Evolutionary conservation across 192 early-diverging fungal genomes (phyloP), one percentile per base, ranked within the genome.

Genomic region (Mortierella antarctica): DNA sequence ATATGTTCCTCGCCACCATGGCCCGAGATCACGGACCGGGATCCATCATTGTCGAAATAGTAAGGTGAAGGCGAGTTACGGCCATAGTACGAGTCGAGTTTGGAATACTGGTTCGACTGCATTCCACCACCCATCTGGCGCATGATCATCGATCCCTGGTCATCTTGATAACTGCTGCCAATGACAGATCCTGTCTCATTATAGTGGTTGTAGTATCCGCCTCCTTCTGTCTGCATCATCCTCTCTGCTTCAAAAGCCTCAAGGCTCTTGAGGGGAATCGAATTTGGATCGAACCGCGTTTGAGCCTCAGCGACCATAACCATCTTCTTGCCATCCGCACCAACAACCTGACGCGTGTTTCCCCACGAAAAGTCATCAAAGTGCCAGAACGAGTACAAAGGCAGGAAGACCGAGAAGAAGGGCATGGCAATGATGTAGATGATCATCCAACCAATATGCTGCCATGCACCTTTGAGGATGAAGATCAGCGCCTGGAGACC

Each of bases 391-490:
- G 94, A 89, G 49, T 94, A 93, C 4, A 77, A 69, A 0, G 93
- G 93, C 60, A 95, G 83, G 12, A 95, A 83, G 53, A 95, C 90
- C 58, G 92, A 92, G 89, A 91, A 94, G 23, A 95, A 76, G 0
- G 92, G 92, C 65, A 93, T 78, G 11, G 90, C 84, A 48, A 87
- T 70, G 53, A 97, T 91, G 61, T 92, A 95, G 58, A 97, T 92
- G 62, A 98, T 89, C 96, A 98, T 97, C 96, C 96, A 97, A 40
- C 91, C 91, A 66, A 97, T 93, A 68, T 93, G 92, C 66, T 94
- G 90, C 90, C 91, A 94, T 69, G 93, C 90, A 39, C 91, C 84
- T 79, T 77, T 89, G 60, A 87, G 68, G 53, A 92, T 92, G 68
- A 96, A 97, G 55, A 97, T 93, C 18, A 96, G 82, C 1, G 92